Evolutionary conservation across 495 filamentous ascomycete genomes (phyloP).

Genomic region (Mytilinidion resinicola): DNA sequence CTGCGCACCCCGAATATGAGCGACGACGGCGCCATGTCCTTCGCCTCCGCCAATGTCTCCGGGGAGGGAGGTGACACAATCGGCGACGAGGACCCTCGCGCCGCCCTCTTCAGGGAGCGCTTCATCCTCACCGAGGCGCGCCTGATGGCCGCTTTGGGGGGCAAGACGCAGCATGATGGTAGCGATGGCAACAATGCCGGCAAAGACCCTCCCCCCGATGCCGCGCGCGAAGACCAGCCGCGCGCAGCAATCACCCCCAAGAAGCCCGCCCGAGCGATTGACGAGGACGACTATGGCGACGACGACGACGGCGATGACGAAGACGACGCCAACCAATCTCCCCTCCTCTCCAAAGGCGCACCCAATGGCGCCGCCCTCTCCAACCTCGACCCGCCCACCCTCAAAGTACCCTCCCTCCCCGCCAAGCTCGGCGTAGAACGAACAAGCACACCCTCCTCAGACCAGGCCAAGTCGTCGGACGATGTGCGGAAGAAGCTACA

Average conservation of each 20-base stretch:
- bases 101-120: slow-evolving; percentile 54
- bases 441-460: slow-evolving; percentile 31
- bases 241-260: slow-evolving; percentile 42
- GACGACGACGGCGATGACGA: slow-evolving; percentile 76
- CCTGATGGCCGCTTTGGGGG: slow-evolving; percentile 55
- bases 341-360: slow-evolving; percentile 56
- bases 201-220: slow-evolving; percentile 30
- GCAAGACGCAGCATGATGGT: slow-evolving; percentile 35
- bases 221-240: slow-evolving; percentile 38
- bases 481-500: slow-evolving; percentile 90
- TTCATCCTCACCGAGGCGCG: slow-evolving; percentile 55
- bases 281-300: slow-evolving; percentile 81
- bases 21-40: slow-evolving; percentile 29
- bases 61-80: slow-evolving; percentile 28
- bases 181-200: slow-evolving; percentile 32
- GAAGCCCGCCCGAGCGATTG: slow-evolving; percentile 64
- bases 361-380: slow-evolving; percentile 40
- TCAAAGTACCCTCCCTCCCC: slow-evolving; percentile 39
- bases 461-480: slow-evolving; percentile 63
- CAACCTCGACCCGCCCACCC: slow-evolving; percentile 29
- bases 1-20: slow-evolving; percentile 31
- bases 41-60: slow-evolving; percentile 21
- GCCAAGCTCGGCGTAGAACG: slow-evolving; percentile 32
- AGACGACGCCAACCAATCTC: slow-evolving; percentile 46
- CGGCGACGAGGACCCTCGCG: slow-evolving; percentile 58